These are phyloP conservation scores for Heterobasidion annosum DNA, from an alignment of 1,284 basidiomycete species.

Conservation along the genomic window DNA sequence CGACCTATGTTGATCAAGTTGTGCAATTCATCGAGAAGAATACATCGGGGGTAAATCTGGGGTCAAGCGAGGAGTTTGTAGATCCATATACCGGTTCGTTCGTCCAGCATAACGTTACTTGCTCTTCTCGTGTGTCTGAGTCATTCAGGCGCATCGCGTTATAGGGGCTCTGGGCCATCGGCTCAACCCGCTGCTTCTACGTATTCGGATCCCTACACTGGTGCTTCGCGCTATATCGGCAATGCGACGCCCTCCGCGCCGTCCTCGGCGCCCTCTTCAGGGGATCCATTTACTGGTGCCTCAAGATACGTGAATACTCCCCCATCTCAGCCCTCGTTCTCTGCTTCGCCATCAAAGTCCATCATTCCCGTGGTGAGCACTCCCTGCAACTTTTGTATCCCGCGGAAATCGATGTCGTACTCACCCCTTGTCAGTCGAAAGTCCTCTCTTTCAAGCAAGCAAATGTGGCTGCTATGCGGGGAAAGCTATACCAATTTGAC, in stretches of 20 bases:
- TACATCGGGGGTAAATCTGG: conserved; percentile 69
- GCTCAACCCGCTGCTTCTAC: conserved; percentile 3
- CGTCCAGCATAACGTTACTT: neutral
- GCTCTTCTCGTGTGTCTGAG: too few relatives aligned
- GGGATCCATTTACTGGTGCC: conserved; percentile 9
- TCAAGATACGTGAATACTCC: conserved; percentile 7
- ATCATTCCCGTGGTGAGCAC: conserved; percentile 54
- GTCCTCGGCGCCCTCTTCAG: conserved; percentile 12
- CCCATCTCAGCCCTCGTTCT: neutral
- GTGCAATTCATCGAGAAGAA: conserved; percentile 94
- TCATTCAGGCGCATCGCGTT: conserved; percentile 45
- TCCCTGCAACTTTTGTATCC: neutral
- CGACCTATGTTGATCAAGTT: conserved; percentile 83
- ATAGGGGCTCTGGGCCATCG: conserved; percentile 27
- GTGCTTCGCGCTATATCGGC: conserved; percentile 11
- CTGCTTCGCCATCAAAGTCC: conserved; percentile 18
- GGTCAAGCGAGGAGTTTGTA: conserved; percentile 49
- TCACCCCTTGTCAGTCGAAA: conserved; percentile 29
- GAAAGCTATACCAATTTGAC: conserved; percentile 80
- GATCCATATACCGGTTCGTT: conserved; percentile 86
- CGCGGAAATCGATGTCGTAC: neutral
- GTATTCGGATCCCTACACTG: conserved; percentile 11
- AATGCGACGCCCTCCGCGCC: conserved; percentile 14
- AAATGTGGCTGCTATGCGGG: conserved; percentile 81
- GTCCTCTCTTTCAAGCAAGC: conserved; percentile 78